Conservation (phyloP, 805 yeast species). For the Spathaspora arborariae region DNA sequence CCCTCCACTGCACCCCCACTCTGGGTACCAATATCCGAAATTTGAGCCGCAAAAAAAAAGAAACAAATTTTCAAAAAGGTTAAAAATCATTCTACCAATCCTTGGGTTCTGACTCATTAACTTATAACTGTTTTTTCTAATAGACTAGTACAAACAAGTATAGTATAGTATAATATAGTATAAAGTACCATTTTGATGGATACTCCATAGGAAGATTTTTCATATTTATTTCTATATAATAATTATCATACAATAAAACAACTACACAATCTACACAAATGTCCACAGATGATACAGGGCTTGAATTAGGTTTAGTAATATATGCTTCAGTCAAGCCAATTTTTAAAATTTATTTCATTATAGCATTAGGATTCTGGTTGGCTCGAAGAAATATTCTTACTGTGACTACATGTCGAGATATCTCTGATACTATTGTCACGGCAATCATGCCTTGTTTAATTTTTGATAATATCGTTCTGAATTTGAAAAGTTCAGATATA, state of each 20-base stretch:
- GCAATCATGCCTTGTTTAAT: constrained; percentile 73
- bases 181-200: background rate
- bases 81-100: background rate
- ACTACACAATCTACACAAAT: background rate
- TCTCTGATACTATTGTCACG: constrained; percentile 65
- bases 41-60: background rate
- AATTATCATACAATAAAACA: background rate
- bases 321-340: constrained; percentile 85
- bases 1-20: background rate
- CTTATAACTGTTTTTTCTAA: background rate
- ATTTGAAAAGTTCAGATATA: constrained; percentile 65
- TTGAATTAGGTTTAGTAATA: constrained; percentile 57
- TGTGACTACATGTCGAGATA: constrained; percentile 64
- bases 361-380: constrained; percentile 60
- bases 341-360: constrained; percentile 71
- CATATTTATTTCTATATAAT: no score
- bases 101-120: background rate
- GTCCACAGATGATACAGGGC: background rate
- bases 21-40: background rate
- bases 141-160: no score
- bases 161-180: no score
- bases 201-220: no score
- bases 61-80: background rate
- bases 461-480: constrained; percentile 66
- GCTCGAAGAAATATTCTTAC: constrained; percentile 61